Percentiles rank a stretch among this genome's conserved stretches.
phyloP scores from a whole-genome alignment of 768 basidiomycete species.

The Suillus decipiens region DNA sequence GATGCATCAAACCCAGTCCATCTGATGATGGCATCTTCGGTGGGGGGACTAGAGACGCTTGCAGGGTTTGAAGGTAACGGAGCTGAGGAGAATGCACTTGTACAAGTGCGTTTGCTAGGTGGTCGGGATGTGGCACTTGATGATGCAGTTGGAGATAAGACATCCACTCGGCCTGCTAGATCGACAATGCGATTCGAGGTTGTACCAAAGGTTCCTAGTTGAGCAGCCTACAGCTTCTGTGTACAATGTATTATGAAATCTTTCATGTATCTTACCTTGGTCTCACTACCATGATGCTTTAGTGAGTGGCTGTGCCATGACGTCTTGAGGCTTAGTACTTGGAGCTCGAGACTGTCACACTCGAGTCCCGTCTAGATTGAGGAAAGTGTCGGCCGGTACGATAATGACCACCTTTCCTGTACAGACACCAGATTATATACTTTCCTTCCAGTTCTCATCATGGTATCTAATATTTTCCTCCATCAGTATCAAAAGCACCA shows the following conservation, averaged over 20 bases:
- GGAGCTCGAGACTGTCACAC: too few relatives aligned
- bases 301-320: too few relatives aligned
- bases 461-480: conserved; percentile 78
- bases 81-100: neutral
- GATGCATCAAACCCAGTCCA: neutral
- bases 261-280: too few relatives aligned
- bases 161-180: neutral
- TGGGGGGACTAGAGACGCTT: neutral
- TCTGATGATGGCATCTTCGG: neutral
- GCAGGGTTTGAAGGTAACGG: neutral
- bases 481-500: conserved; percentile 68
- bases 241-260: too few relatives aligned
- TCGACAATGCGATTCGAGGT: neutral
- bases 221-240: too few relatives aligned
- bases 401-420: conserved; percentile 45
- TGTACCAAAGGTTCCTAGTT: too few relatives aligned
- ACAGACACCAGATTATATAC: conserved; percentile 51
- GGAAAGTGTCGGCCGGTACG: too few relatives aligned
- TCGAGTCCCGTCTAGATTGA: too few relatives aligned
- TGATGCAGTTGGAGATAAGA: neutral
- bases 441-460: conserved; percentile 78
- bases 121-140: neutral
- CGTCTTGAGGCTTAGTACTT: too few relatives aligned
- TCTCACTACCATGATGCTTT: too few relatives aligned
- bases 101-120: neutral